Evolutionary conservation across 169 alveolate genomes (phyloP), one percentile per base, ranked within the genome.

Genomic region (Plasmodium coatneyi): DNA sequence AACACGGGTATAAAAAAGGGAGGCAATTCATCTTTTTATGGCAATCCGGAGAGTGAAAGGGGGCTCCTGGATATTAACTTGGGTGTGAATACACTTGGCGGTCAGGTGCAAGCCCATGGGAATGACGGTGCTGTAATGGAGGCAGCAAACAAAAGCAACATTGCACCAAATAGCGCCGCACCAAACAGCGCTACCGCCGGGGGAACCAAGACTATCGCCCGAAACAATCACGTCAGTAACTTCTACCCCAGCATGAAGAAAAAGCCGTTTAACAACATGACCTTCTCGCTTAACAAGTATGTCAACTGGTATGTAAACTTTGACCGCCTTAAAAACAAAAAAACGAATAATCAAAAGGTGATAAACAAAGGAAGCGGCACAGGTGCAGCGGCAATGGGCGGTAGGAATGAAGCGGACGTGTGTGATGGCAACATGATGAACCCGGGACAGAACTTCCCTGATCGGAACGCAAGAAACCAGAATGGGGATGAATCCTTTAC

Each of bases 251-350:
- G 74, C 30, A 60, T 30, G 30, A 86, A 86, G 14, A 86, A 86
- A 52, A 74, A 74, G 76, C 16, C 78, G 22, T 72, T 86, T 54
- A 74, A 76, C 66, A 86, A 86, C 66, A 49, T 86, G 46, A 34
- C 93, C 28, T 86, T 86, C 66, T 86, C 93, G 10, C 66, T 86
- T 76, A 76, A 86, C 19, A 86, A 86, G 43, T 86, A 86, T 16
- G 43, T 86, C 19, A 86, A 49, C 32, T 76, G 87, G 0, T 46
- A 46, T 54, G 84, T 74, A 5, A 86, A 49, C 43, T 46, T 30
- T 54, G 80, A 74, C 43, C 56, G 70, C 19, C 30, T 25, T 9
- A 76, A 86, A 30, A 74, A 16, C 43, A 78, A 56, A 49, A 76
- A 76, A 25, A 49, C 9, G n/a, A 76, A 86, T 32, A 76, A 34